phyloP scores from a whole-genome alignment of 495 filamentous ascomycete genomes.

The Penicillium crystallinum region DNA sequence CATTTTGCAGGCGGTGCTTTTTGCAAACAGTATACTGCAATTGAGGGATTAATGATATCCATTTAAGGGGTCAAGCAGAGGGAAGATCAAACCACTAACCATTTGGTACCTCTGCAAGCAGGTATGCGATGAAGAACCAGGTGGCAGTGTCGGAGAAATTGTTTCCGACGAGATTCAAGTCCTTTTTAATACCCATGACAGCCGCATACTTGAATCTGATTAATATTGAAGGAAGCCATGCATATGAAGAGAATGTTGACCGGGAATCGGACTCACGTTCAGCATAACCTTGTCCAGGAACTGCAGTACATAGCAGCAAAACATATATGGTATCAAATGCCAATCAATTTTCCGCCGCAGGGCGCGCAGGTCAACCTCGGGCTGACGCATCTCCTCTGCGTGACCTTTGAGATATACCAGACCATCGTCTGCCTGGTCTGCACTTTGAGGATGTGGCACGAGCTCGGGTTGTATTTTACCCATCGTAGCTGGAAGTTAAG shows the following conservation, averaged over 20 bases:
- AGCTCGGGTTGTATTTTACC: constrained; percentile 11
- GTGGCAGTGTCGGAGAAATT: constrained; percentile 51
- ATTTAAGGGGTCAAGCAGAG: not conserved
- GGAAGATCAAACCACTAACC: constrained; percentile 26
- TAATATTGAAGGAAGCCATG: not conserved
- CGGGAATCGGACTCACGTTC: constrained; percentile 37
- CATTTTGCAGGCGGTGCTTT: constrained; percentile 48
- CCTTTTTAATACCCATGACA: constrained; percentile 49
- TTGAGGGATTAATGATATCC: not conserved
- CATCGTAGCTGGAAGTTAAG: constrained; percentile 2
- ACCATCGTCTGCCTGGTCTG: constrained; percentile 27
- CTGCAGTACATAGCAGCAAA: constrained; percentile 57
- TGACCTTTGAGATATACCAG: constrained; percentile 31
- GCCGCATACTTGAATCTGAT: constrained; percentile 40
- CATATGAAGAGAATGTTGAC: not conserved
- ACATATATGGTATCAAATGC: constrained; percentile 52
- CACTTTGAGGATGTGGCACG: not conserved
- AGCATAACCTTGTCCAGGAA: constrained; percentile 63
- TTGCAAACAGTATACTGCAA: constrained; percentile 32
- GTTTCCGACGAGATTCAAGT: constrained; percentile 45
- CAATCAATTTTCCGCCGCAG: constrained; percentile 44
- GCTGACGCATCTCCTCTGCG: not conserved
- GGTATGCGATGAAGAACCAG: constrained; percentile 51
- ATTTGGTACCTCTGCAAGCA: constrained; percentile 51
- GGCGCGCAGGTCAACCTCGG: constrained; percentile 12